Base-by-base conservation (phyloP, 306 rosid genomes). In the Citrullus mucosospermus region DNA sequence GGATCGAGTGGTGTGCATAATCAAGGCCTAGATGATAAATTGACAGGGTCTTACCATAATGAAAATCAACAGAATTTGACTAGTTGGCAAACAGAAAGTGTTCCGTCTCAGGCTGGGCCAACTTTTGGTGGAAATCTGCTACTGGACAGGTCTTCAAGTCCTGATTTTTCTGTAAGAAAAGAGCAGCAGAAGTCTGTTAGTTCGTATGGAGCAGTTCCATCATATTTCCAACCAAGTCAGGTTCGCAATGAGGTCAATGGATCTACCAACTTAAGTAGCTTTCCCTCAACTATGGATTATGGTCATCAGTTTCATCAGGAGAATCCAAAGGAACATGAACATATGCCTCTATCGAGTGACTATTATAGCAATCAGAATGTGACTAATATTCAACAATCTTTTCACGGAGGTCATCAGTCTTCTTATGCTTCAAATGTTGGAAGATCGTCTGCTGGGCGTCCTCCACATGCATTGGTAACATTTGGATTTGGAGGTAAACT, bases 401-500 rank as follows among this genome's bases (percentile, higher is more conserved):
- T 85, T 80, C 89, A 82, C 75, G 82, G 86, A 74, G 89, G 82
- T 73, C 78, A 88, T 48, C 93, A 88, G 74, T 34, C 80, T 85
- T 77, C 96, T 3, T 79, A 85, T 85, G 86, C 93, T 86, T 81
- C 91, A 72, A 84, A 79, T 56, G 85, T 53, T 30, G 96, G 84
- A 82, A 85, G 93, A 82, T 88, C 98, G 73, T 90, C 94, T 4
- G 96, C 88, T 61, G 96, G 96, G 51, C 98, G 97, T 32, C 98
- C 98, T 82, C 87, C 92, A 41, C 98, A 92, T 87, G 90, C 97
- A 48, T 77, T 93, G 25, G 98, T 86, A 46, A 88, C 97, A 39
- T 93, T 93, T 30, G 97, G 98, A 25, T 93, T 93, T 85, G 98
- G 98, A n/a, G 97, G 98, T 78, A 93, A 91, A 82, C 98, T 93